These are phyloP conservation scores for Pythium aristosporum DNA, from an alignment of 352 stramenopile genomes.

Conservation along the genomic window DNA sequence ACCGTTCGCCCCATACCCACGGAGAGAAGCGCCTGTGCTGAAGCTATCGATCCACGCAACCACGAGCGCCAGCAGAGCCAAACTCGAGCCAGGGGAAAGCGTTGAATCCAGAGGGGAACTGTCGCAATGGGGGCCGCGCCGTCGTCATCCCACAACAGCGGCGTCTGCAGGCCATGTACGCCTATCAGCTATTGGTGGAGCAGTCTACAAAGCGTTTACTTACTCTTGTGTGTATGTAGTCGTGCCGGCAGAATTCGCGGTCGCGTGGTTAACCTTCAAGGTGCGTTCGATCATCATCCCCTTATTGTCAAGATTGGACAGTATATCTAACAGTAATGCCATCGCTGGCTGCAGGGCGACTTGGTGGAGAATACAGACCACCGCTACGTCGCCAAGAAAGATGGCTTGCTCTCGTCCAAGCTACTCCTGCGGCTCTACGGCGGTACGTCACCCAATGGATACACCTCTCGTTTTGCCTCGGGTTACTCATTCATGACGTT, in stretches of 20 bases:
- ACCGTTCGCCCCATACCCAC: neutral
- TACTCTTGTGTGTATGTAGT: conserved; percentile 36
- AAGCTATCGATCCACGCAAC: conserved; percentile 10
- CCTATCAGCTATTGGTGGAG: neutral
- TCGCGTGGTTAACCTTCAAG: conserved; percentile 88
- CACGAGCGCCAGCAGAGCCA: neutral
- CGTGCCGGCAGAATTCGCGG: conserved; percentile 71
- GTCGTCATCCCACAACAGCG: neutral
- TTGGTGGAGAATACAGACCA: conserved; percentile 65
- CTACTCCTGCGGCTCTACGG: conserved; percentile 73
- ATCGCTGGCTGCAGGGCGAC: conserved; percentile 45
- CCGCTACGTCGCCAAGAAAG: conserved; percentile 65
- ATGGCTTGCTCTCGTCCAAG: conserved; percentile 71
- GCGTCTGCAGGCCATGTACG: conserved; percentile 20
- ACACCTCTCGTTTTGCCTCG: neutral
- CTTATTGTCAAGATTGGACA: neutral
- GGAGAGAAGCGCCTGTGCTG: neutral
- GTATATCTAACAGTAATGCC: too few species aligned
- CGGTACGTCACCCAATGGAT: conserved; percentile 31
- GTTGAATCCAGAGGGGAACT: conserved; percentile 5
- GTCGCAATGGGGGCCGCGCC: conserved; percentile 14
- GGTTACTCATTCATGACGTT: neutral
- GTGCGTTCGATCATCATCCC: conserved; percentile 23
- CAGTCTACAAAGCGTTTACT: neutral
- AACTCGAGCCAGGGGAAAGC: neutral